A percentile compares a stretch with the other conserved stretches of the same genome.
Conservation (phyloP, 305 asterid genomes). For the Fraxinus sp. region DNA sequence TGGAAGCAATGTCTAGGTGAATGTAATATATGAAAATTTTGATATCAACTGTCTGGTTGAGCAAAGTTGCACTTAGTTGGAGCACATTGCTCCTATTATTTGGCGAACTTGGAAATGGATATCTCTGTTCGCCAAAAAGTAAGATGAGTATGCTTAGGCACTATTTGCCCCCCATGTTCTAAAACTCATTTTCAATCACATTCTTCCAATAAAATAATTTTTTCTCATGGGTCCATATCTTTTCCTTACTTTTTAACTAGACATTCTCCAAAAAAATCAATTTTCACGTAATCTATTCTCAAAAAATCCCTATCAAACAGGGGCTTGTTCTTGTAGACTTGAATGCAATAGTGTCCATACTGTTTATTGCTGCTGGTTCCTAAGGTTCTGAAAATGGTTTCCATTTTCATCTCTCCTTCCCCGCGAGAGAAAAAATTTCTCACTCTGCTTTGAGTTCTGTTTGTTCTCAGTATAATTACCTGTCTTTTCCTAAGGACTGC, state of each 20-base stretch:
- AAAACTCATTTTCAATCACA: neutral
- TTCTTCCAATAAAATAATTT: neutral
- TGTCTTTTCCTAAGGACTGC: neutral
- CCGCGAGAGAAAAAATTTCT: neutral
- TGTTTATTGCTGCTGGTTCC: neutral
- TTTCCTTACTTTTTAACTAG: neutral
- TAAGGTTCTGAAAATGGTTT: neutral
- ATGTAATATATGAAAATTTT: neutral
- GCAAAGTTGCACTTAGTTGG: neutral
- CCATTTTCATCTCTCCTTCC: neutral
- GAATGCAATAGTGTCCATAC: neutral
- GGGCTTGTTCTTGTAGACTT: neutral
- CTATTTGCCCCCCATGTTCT: neutral
- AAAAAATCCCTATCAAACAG: neutral
- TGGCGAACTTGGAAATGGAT: neutral
- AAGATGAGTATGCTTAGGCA: neutral
- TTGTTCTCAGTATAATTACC: neutral
- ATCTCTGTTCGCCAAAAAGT: neutral
- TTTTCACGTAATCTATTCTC: neutral
- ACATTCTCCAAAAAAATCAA: neutral
- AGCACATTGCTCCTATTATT: neutral
- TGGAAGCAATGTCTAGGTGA: neutral
- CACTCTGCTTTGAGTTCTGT: neutral
- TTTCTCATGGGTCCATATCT: neutral
- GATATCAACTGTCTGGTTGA: neutral